Base-by-base conservation (phyloP, 768 basidiomycete species). In the Amanita jacksonii region DNA sequence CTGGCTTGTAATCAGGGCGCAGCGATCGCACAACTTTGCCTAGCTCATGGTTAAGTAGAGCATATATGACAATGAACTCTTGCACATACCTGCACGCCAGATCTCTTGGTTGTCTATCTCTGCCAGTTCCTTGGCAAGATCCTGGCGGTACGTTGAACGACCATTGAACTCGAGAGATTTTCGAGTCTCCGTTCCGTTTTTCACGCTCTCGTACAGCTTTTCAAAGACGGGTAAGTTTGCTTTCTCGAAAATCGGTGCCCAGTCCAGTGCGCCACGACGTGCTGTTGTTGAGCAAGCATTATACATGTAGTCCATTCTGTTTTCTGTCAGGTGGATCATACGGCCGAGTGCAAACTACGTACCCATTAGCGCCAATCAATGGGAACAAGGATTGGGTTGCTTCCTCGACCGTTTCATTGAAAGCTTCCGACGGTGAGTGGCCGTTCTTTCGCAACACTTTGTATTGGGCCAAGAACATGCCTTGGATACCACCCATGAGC, bases 351-450 rank as follows among this genome's bases (percentile, higher is more conserved):
- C 19, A 15, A 27, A 12, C 5, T 5, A 59, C 79, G 44, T 62
- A 87, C 84, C 91, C 92, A 62, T 96, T 85, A 58, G 84, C 76
- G 53, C 94, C 96, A 57, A 99, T 91, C 64, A 99, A 66, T 48
- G 96, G 96, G 74, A 89, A 97, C 51, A 99, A 80, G 30, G 91
- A 94, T 62, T 99, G 93, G 33, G 94, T 98, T n/a, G 96, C 96
- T 70, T 98, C 96, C 68, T 98, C 96, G 49, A 98, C 96, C 48
- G 96, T 98, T 74, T 99, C 96, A 67, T 99, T 98, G 81, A 99
- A 98, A 38, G 93, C 93, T 63, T 99, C 96, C 33, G 94, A 98
- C 43, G 96, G 96, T 3, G 80, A 71, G 76, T 99, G 96, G 45
- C 92, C 92, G 61, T 94, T 94, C 60, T 84, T 86, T 60, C 92